phyloP scores from a whole-genome alignment of 2,329 filamentous ascomycete species.

The Laburnicola sp. region DNA sequence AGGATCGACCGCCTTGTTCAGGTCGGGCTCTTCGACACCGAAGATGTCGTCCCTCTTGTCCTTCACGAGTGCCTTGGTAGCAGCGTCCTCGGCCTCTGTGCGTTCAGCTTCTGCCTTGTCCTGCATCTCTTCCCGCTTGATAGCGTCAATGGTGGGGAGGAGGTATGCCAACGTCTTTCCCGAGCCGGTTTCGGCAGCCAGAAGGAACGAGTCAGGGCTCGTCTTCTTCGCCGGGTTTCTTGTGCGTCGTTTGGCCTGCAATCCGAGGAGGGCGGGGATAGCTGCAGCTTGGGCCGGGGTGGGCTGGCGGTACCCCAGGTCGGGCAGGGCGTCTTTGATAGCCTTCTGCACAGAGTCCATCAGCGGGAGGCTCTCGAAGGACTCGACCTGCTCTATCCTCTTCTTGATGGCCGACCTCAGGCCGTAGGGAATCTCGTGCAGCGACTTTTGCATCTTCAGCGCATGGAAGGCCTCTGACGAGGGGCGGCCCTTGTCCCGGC shows the following conservation, averaged over 20 bases:
- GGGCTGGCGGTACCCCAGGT: constrained; percentile 73
- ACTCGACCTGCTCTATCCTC: constrained; percentile 66
- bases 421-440: constrained; percentile 76
- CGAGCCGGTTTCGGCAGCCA: constrained; percentile 95
- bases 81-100: constrained; percentile 57
- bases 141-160: constrained; percentile 77
- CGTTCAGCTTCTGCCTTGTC: constrained; percentile 54
- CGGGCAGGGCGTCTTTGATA: constrained; percentile 75
- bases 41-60: constrained; percentile 55
- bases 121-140: constrained; percentile 72
- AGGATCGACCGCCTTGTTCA: constrained; percentile 65
- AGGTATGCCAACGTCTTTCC: constrained; percentile 96
- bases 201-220: constrained; percentile 68
- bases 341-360: constrained; percentile 72
- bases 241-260: constrained; percentile 48
- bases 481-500: no score
- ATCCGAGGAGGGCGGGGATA: constrained; percentile 76
- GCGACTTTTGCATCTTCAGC: constrained; percentile 86
- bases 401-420: constrained; percentile 65
- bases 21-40: constrained; percentile 60
- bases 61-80: constrained; percentile 24
- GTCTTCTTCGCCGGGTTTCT: constrained; percentile 30
- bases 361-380: constrained; percentile 80
- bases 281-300: constrained; percentile 89
- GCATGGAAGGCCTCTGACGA: constrained; percentile 71